Percentiles rank a stretch among this genome's conserved stretches.
Conservation (phyloP, 257 asterid genomes). For the Coffea canephora region DNA sequence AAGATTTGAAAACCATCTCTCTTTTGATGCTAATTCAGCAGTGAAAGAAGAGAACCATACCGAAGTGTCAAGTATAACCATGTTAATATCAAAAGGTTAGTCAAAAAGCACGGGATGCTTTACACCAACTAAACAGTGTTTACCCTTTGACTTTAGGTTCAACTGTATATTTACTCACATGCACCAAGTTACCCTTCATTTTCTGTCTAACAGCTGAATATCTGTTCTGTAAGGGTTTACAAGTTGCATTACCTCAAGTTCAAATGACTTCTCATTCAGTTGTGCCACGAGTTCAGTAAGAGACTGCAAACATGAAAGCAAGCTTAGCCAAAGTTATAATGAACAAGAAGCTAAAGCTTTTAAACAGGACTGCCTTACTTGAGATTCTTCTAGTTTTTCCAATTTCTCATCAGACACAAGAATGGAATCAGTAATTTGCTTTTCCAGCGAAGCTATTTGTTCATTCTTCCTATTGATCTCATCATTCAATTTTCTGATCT, state of each 20-base stretch:
- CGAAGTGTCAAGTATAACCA: not conserved
- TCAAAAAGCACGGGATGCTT: not conserved
- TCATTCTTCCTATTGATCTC: conserved; percentile 65
- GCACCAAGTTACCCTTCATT: conserved; percentile 1
- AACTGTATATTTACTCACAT: not conserved
- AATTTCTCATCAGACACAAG: conserved; percentile 44
- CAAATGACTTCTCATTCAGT: conserved; percentile 89
- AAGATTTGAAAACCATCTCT: no score
- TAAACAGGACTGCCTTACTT: conserved; percentile 39
- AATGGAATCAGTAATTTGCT: conserved; percentile 64
- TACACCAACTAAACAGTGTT: not conserved
- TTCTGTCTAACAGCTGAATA: not conserved
- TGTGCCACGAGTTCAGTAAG: conserved; percentile 72
- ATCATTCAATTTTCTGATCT: conserved; percentile 69
- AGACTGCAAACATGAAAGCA: conserved; percentile 51
- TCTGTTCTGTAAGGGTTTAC: conserved; percentile 6
- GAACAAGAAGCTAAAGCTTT: conserved; percentile 11
- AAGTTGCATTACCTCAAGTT: conserved; percentile 80
- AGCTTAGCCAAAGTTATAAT: conserved; percentile 11
- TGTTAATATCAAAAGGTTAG: not conserved
- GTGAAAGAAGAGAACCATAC: not conserved
- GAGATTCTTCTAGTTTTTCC: conserved; percentile 62
- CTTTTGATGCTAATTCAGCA: not conserved
- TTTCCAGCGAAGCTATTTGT: conserved; percentile 71
- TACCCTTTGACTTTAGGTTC: not conserved